phyloP scores from a whole-genome alignment of 2,329 filamentous ascomycete species.

The Fusarium irregulare region DNA sequence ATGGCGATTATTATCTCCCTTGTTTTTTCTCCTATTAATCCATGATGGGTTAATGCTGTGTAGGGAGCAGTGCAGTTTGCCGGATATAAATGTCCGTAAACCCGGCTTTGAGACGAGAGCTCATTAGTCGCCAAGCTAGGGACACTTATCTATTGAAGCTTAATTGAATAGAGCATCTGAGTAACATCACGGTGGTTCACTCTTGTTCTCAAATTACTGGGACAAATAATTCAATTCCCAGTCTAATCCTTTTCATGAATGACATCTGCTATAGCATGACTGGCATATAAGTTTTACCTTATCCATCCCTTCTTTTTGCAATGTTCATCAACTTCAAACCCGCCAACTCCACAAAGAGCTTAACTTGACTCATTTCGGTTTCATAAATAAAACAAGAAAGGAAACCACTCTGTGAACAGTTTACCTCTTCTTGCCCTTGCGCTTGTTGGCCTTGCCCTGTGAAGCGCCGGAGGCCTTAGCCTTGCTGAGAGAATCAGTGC shows the following conservation, averaged over 20 bases:
- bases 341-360: constrained; percentile 9
- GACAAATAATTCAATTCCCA: background rate
- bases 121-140: background rate
- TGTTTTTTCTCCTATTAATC: constrained; percentile 1
- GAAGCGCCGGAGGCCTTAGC: constrained; percentile 63
- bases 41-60: constrained; percentile 20
- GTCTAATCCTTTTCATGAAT: constrained; percentile 22
- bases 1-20: background rate
- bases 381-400: background rate
- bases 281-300: constrained; percentile 4
- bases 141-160: background rate
- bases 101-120: background rate
- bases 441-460: constrained; percentile 62
- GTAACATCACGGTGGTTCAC: background rate
- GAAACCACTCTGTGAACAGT: background rate
- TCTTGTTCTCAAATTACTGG: background rate
- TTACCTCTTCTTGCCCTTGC: constrained; percentile 67
- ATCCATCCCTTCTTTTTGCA: constrained; percentile 12
- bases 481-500: constrained; percentile 64
- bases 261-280: constrained; percentile 13
- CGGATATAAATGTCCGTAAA: constrained; percentile 28
- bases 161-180: background rate
- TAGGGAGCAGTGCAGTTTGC: background rate
- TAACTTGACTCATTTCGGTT: background rate
- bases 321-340: constrained; percentile 9